Evolutionary conservation across 2,329 filamentous ascomycete genomes (phyloP).

Genomic region (Macrophomina tecta): DNA sequence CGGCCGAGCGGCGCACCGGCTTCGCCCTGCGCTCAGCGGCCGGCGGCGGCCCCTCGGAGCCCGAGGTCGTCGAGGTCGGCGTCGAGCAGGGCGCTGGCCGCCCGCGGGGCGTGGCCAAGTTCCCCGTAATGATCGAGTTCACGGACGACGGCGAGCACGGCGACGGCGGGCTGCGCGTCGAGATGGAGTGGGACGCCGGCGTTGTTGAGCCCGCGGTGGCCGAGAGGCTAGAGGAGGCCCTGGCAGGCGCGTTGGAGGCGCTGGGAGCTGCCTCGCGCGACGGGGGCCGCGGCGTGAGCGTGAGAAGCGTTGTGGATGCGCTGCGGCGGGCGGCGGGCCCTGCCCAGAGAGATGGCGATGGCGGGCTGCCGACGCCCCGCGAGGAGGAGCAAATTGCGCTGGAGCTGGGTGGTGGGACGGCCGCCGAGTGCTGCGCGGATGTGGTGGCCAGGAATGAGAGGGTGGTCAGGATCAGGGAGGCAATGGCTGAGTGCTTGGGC

Average conservation of each 20-base stretch:
- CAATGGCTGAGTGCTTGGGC: conserved; percentile 8
- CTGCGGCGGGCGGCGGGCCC: background rate
- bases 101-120: conserved; percentile 24
- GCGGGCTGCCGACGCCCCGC: background rate
- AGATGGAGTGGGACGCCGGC: conserved; percentile 15
- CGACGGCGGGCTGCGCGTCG: background rate
- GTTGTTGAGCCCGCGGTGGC: background rate
- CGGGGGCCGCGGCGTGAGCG: background rate
- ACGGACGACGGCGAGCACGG: conserved; percentile 14
- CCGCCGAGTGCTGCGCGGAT: background rate
- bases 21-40: background rate
- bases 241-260: conserved; percentile 8
- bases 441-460: background rate
- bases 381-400: conserved; percentile 4
- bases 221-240: background rate
- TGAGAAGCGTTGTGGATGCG: background rate
- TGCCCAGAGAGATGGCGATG: background rate
- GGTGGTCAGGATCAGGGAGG: conserved; percentile 8
- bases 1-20: background rate
- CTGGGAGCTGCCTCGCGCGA: background rate
- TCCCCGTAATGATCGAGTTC: conserved; percentile 29
- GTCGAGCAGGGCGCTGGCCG: background rate
- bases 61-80: background rate
- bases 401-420: background rate
- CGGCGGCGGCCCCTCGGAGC: too few species aligned